phyloP scores from a whole-genome alignment of 208 protist genomes.

The Wallacemonas sp. region DNA sequence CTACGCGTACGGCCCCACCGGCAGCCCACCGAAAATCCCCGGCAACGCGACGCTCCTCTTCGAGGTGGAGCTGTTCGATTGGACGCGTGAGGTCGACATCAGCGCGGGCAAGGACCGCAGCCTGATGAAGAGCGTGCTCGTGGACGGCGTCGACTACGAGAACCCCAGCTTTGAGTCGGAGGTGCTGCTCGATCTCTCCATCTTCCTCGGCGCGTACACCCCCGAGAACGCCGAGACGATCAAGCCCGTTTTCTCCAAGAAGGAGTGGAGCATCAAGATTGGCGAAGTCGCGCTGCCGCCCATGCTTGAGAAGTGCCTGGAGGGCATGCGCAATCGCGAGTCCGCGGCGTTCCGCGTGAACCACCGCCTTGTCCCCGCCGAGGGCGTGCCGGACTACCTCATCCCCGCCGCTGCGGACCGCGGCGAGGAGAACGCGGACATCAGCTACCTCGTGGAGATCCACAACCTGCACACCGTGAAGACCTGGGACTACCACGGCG shows the following conservation, averaged over 20 bases:
- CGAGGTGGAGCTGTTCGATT: constrained; percentile 89
- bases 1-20: constrained; percentile 84
- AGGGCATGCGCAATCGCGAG: constrained; percentile 74
- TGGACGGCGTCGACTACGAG: constrained; percentile 75
- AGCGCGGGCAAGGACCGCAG: constrained; percentile 71
- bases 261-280: constrained; percentile 53
- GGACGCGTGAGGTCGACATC: constrained; percentile 80
- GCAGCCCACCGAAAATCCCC: constrained; percentile 85
- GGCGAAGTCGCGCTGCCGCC: constrained; percentile 71
- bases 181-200: constrained; percentile 58
- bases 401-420: constrained; percentile 43
- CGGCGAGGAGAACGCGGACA: constrained; percentile 19
- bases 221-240: constrained; percentile 31
- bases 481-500: constrained; percentile 64
- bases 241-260: constrained; percentile 45
- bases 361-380: constrained; percentile 36
- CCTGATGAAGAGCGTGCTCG: constrained; percentile 72
- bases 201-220: constrained; percentile 54
- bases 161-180: constrained; percentile 79
- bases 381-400: constrained; percentile 44
- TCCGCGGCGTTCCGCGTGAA: constrained; percentile 64
- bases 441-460: constrained; percentile 78
- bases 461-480: constrained; percentile 56
- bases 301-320: constrained; percentile 69
- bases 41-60: constrained; percentile 89